A percentile compares a stretch with the other conserved stretches of the same genome.
phyloP scores from a whole-genome alignment of 2,329 filamentous ascomycete species.

The Pseudopithomyces maydicus region DNA sequence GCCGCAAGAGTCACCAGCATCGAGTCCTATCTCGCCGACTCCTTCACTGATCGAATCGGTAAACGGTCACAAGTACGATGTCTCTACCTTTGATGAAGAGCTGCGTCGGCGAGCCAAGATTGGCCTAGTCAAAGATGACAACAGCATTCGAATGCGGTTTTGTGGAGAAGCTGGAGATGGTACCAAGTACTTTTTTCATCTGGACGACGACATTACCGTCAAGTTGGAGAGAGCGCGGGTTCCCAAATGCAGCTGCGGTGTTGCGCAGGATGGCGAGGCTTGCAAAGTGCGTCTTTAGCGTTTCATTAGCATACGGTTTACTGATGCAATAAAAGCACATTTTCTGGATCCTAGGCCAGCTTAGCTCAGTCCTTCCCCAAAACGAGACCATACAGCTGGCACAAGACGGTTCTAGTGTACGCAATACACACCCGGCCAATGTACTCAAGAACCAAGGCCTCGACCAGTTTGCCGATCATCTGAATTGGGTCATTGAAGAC shows the following conservation, averaged over 20 bases:
- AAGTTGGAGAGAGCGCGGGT: constrained; percentile 31
- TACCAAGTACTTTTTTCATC: constrained; percentile 36
- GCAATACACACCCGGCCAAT: constrained; percentile 33
- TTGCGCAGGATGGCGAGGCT: constrained; percentile 36
- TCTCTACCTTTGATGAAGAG: constrained; percentile 36
- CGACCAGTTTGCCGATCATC: constrained; percentile 30
- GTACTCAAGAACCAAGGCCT: constrained; percentile 33
- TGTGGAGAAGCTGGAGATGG: constrained; percentile 34
- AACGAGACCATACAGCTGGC: constrained; percentile 35
- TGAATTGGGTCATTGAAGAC: constrained; percentile 39
- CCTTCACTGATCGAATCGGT: constrained; percentile 40
- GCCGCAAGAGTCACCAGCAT: constrained; percentile 18
- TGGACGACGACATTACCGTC: constrained; percentile 44
- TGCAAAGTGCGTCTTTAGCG: constrained; percentile 37
- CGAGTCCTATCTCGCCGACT: constrained; percentile 33
- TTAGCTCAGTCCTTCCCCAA: constrained; percentile 31
- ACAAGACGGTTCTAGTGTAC: constrained; percentile 39
- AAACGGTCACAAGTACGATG: constrained; percentile 41
- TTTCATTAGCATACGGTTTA: constrained; percentile 1
- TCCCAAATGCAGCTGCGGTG: constrained; percentile 42
- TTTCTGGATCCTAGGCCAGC: constrained; percentile 44
- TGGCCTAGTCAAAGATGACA: constrained; percentile 34
- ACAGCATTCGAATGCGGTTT: constrained; percentile 43
- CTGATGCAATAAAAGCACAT: constrained; percentile 36
- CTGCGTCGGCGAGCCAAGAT: constrained; percentile 36